Conservation (phyloP, 2,329 filamentous ascomycete species). For the Fusarium buharicum region DNA sequence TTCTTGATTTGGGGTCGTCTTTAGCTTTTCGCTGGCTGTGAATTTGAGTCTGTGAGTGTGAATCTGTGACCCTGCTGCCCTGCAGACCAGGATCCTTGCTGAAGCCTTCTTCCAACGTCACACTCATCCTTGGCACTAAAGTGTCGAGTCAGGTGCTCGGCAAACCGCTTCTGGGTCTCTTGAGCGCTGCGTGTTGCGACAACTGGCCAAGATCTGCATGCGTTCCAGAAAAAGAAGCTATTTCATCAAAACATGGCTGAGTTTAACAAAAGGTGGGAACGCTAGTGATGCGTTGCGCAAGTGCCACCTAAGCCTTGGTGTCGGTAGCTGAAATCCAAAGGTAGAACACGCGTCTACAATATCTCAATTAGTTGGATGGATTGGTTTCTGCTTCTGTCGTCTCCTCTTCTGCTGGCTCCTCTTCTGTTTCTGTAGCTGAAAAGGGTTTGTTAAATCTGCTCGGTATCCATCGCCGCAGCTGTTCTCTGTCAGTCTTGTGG, state of each 20-base stretch:
- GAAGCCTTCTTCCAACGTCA: conserved; percentile 28
- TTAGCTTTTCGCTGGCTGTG: not conserved
- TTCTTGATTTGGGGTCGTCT: conserved; percentile 38
- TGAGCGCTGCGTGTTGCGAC: conserved; percentile 23
- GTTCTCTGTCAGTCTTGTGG: conserved; percentile 26
- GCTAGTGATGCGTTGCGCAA: conserved; percentile 34
- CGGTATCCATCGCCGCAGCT: conserved; percentile 31
- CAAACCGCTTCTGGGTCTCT: not conserved
- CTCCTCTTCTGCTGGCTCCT: not conserved
- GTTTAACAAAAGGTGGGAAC: conserved; percentile 28
- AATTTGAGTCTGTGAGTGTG: no score
- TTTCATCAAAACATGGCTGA: conserved; percentile 27
- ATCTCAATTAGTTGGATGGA: not conserved
- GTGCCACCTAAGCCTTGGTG: conserved; percentile 29
- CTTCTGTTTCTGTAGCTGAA: not conserved
- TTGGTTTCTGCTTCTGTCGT: not conserved
- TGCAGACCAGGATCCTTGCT: conserved; percentile 23
- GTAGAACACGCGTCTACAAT: conserved; percentile 7
- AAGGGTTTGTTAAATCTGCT: conserved; percentile 9
- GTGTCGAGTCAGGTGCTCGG: conserved; percentile 7
- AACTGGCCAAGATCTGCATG: conserved; percentile 26
- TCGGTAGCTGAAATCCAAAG: no score
- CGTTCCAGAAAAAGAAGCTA: conserved; percentile 9
- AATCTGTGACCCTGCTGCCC: conserved; percentile 8
- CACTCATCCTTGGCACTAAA: conserved; percentile 33